Evolutionary conservation across 495 filamentous ascomycete genomes (phyloP), one percentile per base, ranked within the genome.

Genomic region (Aspergillus nanangensis): DNA sequence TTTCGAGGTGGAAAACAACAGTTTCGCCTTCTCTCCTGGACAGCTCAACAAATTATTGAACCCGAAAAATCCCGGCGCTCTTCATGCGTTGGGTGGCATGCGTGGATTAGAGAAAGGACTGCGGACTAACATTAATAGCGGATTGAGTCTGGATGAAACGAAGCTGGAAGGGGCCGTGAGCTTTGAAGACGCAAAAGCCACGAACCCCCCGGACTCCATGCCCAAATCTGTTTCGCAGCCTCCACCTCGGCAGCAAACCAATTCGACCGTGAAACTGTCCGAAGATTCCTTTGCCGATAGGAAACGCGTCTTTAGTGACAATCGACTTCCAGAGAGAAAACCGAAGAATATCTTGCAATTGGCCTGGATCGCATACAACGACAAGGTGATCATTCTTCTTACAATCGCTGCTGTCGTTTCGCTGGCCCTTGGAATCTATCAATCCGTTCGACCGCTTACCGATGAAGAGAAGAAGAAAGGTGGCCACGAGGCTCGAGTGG

Each of bases 311-410:
- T 93, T 79, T 56, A 79, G 76, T 27, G 76, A 73, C 42, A 94
- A 93, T 50, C 63, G 75, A 3, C 64, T 94, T 9, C 88, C 88
- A 0, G 80, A 80, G 50, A 79, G 78, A 49, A 89, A 87, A 57
- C 60, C 81, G 8, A 90, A 89, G 55, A 78, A 74, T 21, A 81
- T 93, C 38, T 80, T 83, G 51, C 67, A 79, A 53, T 66, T 91
- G 15, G 84, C 87, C 31, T 93, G 87, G 87, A 83, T 87, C 56
- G 86, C 87, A 3, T 88, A 86, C 53, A 86, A 89, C 39, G 88
- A 94, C 62, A 90, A 90, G 49, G 84, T 93, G 17, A 64, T 93
- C 13, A 84, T 91, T 38, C 65, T 95, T 5, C 70, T 96, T 44
- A 87, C 86, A 1, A 66, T 83, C 36, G 89, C 90, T 3, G 91